Evolutionary conservation across 371 early-diverging fungal genomes (phyloP), one percentile per base, ranked within the genome.

Genomic region (Syncephalastrum racemosum): DNA sequence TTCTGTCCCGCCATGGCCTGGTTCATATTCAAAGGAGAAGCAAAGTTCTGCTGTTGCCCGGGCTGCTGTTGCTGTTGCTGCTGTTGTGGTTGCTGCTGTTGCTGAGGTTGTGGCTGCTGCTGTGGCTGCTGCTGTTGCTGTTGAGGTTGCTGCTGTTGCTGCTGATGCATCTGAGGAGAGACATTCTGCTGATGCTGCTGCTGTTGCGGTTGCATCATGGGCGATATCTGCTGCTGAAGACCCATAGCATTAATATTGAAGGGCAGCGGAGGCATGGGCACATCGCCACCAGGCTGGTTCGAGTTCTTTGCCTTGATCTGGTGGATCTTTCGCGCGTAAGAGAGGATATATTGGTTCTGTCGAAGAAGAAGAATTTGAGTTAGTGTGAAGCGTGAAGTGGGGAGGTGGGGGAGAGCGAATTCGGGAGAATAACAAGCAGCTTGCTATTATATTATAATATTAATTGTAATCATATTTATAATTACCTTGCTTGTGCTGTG

Each of bases 31-130:
- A 69, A 54, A 46, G 70, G 59, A 19, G 63, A 57, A n/a, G 43
- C 25, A 24, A 58, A 44, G 27, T 56, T 61, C 47, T 67, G 63
- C 41, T 67, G 63, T 31, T 67, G 44, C 40, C 58, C 61, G 15
- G 52, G 53, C 50, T 64, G 65, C 36, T 56, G 60, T 0, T 50
- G 56, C 31, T 56, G 59, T 20, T 52, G 53, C 19, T 62, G 62
- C 25, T 50, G 58, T 20, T 46, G 58, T 18, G 31, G 47, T 24
- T 60, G 79, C 13, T 68, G 67, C 1, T 51, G 68, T 16, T 85
- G 73, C 1, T 82, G 80, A 14, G 79, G 73, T 23, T 66, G 64
- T 14, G 87, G 88, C 13, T 84, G 68, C 8, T 58, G 57, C n/a
- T 75, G 66, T 5, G 58, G 64, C 19, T 50, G 70, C 13, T 62